phyloP scores from a whole-genome alignment of 2,329 filamentous ascomycete genomes.

The Monosporascus sp. region DNA sequence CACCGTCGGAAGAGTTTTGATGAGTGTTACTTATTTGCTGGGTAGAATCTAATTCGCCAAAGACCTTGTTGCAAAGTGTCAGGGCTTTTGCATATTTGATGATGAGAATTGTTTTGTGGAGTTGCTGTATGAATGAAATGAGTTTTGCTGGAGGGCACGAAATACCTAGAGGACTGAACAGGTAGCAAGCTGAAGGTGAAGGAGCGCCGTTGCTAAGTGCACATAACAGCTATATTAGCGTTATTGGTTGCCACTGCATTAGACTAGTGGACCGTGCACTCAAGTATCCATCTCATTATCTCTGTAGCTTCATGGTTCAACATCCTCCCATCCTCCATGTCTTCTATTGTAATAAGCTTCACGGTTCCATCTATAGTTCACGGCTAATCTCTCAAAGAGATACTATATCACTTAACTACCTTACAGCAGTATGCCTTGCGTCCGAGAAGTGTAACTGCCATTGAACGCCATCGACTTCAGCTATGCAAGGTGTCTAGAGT shows the following conservation, averaged over 20 bases:
- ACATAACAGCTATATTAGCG: neutral
- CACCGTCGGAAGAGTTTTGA: neutral
- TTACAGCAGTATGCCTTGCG: too few species aligned
- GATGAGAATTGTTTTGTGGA: neutral
- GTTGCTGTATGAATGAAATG: too few species aligned
- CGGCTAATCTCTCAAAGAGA: too few species aligned
- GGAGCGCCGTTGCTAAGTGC: neutral
- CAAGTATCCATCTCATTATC: neutral
- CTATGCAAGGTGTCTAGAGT: too few species aligned
- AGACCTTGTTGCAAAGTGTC: neutral
- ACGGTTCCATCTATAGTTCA: too few species aligned
- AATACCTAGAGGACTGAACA: neutral
- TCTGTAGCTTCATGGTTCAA: too few species aligned
- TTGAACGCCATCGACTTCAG: too few species aligned
- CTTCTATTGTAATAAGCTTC: too few species aligned
- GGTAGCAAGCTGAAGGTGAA: neutral
- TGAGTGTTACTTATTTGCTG: neutral
- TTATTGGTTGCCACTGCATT: neutral
- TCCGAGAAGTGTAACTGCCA: too few species aligned
- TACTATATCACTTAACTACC: too few species aligned
- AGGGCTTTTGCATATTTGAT: neutral
- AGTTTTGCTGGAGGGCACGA: too few species aligned
- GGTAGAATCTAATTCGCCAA: neutral
- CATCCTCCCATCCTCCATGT: too few species aligned
- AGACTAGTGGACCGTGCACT: neutral